Conservation (phyloP, 305 asterid species). For the Solanum hybrid region DNA sequence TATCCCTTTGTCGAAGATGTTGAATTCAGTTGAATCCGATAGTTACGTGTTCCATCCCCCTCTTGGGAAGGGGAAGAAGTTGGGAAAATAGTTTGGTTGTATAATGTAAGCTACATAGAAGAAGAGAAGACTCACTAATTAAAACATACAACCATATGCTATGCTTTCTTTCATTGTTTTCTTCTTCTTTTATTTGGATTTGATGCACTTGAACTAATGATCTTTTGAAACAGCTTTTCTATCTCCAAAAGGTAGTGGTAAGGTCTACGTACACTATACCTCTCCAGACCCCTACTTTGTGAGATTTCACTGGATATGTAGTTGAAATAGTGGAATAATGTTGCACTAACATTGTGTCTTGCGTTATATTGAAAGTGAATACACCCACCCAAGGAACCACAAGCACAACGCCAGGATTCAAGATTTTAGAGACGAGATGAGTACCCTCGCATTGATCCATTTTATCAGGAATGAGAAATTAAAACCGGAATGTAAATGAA, state of each 20-base stretch:
- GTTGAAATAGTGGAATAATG: background rate
- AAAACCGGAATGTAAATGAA: background rate
- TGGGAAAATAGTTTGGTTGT: background rate
- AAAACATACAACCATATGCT: background rate
- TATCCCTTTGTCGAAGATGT: background rate
- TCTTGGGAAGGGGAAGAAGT: background rate
- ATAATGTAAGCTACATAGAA: background rate
- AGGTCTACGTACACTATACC: too few relatives aligned
- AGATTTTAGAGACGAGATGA: background rate
- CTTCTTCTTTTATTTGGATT: background rate
- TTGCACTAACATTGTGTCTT: background rate
- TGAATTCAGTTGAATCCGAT: too few relatives aligned
- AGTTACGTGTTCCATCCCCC: background rate
- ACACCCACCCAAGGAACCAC: fast-evolving
- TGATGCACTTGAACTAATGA: background rate
- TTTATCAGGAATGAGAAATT: background rate
- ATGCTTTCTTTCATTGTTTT: background rate
- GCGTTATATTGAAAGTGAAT: background rate
- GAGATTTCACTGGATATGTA: too few relatives aligned
- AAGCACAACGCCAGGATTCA: background rate
- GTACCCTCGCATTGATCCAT: background rate
- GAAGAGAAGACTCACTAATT: background rate
- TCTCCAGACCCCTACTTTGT: too few relatives aligned
- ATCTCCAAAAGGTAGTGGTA: background rate
- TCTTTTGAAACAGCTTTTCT: too few relatives aligned